Percentiles rank a stretch among this genome's conserved stretches.
phyloP scores from a whole-genome alignment of 306 rosid genomes.

The Dalbergia cultrata region DNA sequence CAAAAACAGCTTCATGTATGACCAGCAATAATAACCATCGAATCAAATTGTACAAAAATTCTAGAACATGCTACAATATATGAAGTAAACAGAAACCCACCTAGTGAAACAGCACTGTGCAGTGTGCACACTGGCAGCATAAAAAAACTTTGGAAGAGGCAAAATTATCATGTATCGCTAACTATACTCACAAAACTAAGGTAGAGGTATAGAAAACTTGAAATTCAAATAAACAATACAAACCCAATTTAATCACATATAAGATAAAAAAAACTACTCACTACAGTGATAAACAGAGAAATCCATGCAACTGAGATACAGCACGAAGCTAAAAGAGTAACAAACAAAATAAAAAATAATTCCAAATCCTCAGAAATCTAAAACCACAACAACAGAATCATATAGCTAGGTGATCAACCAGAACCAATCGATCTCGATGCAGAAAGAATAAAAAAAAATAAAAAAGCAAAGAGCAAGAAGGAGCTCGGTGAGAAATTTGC shows the following conservation, averaged over 20 bases:
- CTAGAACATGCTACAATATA: background rate
- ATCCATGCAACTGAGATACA: background rate
- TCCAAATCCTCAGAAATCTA: background rate
- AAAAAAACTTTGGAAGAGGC: constrained; percentile 24
- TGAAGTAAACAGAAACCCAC: constrained; percentile 18
- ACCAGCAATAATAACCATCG: constrained; percentile 6
- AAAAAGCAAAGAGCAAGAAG: background rate
- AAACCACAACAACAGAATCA: constrained; percentile 26
- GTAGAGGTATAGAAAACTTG: background rate
- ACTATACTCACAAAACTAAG: constrained; percentile 11
- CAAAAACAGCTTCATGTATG: constrained; percentile 14
- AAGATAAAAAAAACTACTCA: background rate
- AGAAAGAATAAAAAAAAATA: background rate
- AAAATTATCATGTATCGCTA: background rate
- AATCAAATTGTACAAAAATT: background rate
- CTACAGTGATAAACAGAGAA: background rate
- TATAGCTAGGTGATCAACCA: constrained; percentile 19
- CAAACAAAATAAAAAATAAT: background rate
- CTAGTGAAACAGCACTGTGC: constrained; percentile 1
- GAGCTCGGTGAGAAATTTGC: background rate
- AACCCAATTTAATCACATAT: constrained; percentile 29
- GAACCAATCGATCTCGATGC: constrained; percentile 47
- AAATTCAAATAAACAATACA: constrained; percentile 18
- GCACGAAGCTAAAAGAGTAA: constrained; percentile 25
- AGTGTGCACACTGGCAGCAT: constrained; percentile 7